Base-by-base conservation (phyloP, 2,329 filamentous ascomycete species). In the Penicillium sp. region DNA sequence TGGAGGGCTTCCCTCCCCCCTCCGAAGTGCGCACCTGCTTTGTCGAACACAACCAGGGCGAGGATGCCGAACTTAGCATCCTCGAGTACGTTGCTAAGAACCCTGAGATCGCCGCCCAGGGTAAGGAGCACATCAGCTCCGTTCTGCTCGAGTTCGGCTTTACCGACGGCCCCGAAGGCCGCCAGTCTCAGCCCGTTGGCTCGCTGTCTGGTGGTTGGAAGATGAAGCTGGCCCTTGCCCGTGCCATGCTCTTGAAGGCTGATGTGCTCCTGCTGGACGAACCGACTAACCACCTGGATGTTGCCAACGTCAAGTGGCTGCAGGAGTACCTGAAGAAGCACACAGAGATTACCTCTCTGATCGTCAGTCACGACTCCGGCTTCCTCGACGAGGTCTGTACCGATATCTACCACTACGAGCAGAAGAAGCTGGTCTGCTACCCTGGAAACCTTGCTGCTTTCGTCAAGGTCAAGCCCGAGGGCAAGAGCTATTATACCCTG, bases 121-220 rank as follows among this genome's bases (percentile, higher is more conserved):
- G 91, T 63, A 81, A 79, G 43, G 90, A 95, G 67, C 89, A 91
- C 64, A 96, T 99, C 67, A 88, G 88, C 2, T 83, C 86, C 60
- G 94, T 98, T 61, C 79, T 99, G 62, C 84, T 87, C 51, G 93
- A 98, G 75, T 95, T 99, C 70, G 96, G 96, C 44, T 99, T 99
- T 80, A 96, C 91, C 22, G 79, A 90, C 61, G 94, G 94, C 2
- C 92, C 92, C 0, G 90, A 95, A 66, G 95, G 94, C 60, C 87
- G 92, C 60, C 95, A 98, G 77, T 85, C 88, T 6, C 87, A 97
- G 75, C 91, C 89, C 69, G 95, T 99, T 59, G 95, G 95, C 68
- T 97, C 94, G 19, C 81, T 99, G 37, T 98, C 95, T 44, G 95
- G 95, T 79, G 95, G 95, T 74, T 99, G 95, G 95, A 98, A 98